Conservation (phyloP, 345 rosid species). For the Camelina neglecta region DNA sequence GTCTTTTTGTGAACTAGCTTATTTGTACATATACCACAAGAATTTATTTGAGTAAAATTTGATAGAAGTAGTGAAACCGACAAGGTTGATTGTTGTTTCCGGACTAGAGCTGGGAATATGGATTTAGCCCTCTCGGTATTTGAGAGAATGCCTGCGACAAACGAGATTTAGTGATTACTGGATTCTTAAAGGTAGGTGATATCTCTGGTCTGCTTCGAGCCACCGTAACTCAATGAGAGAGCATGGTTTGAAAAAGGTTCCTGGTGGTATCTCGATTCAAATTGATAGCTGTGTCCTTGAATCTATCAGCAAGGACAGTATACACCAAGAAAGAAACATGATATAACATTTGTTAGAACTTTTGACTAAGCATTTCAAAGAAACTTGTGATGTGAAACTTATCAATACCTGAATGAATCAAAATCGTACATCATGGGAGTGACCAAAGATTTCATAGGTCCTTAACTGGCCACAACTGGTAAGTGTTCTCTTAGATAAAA, state of each 20-base stretch:
- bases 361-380: conserved; percentile 37
- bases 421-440: background rate
- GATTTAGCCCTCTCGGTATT: too few species aligned
- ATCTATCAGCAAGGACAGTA: conserved; percentile 23
- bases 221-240: conserved; percentile 20
- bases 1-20: conserved; percentile 4
- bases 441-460: background rate
- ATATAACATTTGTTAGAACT: conserved; percentile 32
- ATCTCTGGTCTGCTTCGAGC: conserved; percentile 23
- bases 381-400: conserved; percentile 3
- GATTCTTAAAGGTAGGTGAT: too few species aligned
- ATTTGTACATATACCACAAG: conserved; percentile 26
- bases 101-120: too few species aligned
- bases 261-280: conserved; percentile 46
- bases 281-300: conserved; percentile 36
- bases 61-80: background rate
- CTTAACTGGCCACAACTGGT: background rate
- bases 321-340: conserved; percentile 41
- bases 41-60: background rate
- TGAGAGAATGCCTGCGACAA: too few species aligned
- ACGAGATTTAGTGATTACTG: too few species aligned
- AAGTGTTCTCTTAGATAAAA: background rate
- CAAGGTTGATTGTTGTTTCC: background rate
- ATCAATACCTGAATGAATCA: conserved; percentile 8
- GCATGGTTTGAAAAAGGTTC: conserved; percentile 44